Evolutionary conservation across 768 basidiomycete genomes (phyloP), one percentile per base, ranked within the genome.

Genomic region (Hericium rajendrae): DNA sequence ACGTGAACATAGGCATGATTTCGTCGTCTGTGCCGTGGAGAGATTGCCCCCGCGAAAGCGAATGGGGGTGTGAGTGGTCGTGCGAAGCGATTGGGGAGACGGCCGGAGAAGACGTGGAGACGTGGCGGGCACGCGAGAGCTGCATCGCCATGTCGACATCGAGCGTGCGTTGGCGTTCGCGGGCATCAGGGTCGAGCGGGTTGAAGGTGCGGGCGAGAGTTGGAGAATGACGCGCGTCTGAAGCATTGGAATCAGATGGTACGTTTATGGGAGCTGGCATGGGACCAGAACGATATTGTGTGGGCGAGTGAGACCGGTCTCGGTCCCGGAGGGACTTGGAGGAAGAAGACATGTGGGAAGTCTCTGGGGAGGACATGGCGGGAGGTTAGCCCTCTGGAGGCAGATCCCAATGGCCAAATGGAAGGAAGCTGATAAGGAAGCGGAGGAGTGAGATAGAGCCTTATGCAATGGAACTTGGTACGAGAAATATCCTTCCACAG

Each of bases 71-170:
- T 4, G 40, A 11, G 15, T 15, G 15, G 11, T 16, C 16, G 43
- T 13, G 43, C 43, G 43, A 15, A 2, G 16, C 6, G 15, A 46
- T 18, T 15, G 48, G 49, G 54, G 64, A 48, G 4, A 73, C 56
- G 13, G 65, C 59, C 6, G 61, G 58, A 22, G 60, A 69, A 6
- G 62, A 63, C 6, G 82, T 64, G 0, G 85, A 86, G 53, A 83
- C 83, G 59, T 85, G 76, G 20, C 89, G 79, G 1, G 86, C 88
- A 20, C 81, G 77, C 22, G 85, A 87, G 43, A 88, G 79, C 37
- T 88, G 86, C 67, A 90, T 79, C 54, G 88, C 91, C 88, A 92
- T 91, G 65, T 94, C 93, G 0, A 90, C 90, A 65, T 97, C 94
- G 86, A 97, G 90, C 6, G 91, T 84, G 38, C 88, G 81, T 74